These are phyloP conservation scores for Cardamine occulta DNA, from an alignment of 345 rosid species.

Conservation along the genomic window DNA sequence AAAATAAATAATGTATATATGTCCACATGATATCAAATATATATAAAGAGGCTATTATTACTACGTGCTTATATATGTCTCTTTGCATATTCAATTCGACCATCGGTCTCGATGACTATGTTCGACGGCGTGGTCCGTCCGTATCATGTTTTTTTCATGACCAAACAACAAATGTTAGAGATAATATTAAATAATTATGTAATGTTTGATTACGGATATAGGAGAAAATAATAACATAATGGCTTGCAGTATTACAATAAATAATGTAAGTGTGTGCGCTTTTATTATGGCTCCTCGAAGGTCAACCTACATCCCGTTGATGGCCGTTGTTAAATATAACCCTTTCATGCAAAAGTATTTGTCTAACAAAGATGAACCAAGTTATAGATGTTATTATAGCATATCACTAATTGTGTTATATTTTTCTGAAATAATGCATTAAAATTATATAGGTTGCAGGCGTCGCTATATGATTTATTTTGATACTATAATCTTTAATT, in stretches of 20 bases:
- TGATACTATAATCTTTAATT: neutral
- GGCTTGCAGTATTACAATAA: neutral
- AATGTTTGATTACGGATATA: slow-evolving; percentile 13
- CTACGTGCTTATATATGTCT: slow-evolving; percentile 39
- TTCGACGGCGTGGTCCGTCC: slow-evolving; percentile 38
- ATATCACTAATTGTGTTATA: slow-evolving; percentile 20
- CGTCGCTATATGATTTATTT: neutral
- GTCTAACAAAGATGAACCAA: slow-evolving; percentile 32
- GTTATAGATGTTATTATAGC: slow-evolving; percentile 18
- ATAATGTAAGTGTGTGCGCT: slow-evolving; percentile 12
- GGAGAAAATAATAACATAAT: neutral
- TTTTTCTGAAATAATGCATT: neutral
- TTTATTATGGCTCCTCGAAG: slow-evolving; percentile 35
- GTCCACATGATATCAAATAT: neutral
- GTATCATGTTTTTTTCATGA: slow-evolving; percentile 28
- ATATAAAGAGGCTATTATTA: slow-evolving; percentile 28
- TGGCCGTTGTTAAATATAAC: slow-evolving; percentile 35
- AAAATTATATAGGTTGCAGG: neutral
- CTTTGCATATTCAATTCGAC: slow-evolving; percentile 37
- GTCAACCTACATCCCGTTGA: slow-evolving; percentile 5
- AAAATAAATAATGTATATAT: neutral
- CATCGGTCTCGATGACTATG: slow-evolving; percentile 39
- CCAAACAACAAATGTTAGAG: slow-evolving; percentile 21
- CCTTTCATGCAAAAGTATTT: slow-evolving; percentile 24
- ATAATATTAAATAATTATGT: slow-evolving; percentile 31